Base-by-base conservation (phyloP, 129 eudicot species). In the Flaveria sonorensis region DNA sequence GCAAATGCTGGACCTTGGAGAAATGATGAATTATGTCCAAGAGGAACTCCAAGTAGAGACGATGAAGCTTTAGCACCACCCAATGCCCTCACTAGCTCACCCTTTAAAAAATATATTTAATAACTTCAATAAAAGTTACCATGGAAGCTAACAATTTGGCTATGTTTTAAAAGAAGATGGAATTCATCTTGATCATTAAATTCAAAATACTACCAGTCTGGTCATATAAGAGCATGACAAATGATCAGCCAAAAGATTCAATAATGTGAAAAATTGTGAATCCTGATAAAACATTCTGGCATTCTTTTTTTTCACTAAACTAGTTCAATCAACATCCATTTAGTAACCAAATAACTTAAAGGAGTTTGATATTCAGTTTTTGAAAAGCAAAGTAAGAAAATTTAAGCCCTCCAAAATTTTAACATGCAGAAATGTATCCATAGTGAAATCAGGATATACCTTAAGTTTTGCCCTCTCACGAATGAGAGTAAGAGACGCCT, bases 1-100 rank as follows among this genome's bases (percentile, higher is more conserved):
- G 96, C 98, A 78, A 93, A 93, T 43, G 98, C 98, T 1, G 98
- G 98, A 77, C 98, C 98, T 69, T 93, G 98, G 43, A 93, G 97
- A 81, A 93, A 93, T 0, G 98, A 93, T 40, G 98, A 93, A 79
- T 93, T 93, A 55, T 93, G 98, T 65, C 98, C 98, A 32, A 93
- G 83, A 83, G 98, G 98, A 75, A 93, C 95, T 75, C 97, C 98
- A 81, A 93, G 88, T 80, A 93, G 97, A 81, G 97, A 85, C 20
- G 97, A 9, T 48, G 96, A 84, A 53, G 98, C 98, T 68, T 74
- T 82, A 48, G 90, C 96, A 28, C 98, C 97, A 73, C 98, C 98
- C 70, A 90, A 73, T 18, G 97, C 96, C 55, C 97, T 88, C 42
- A 93, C 81, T 28, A 93, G 92, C 84, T 91, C 97, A 53, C 98